These are phyloP conservation scores for Eimeria acervulina DNA, from an alignment of 169 alveolate species.

Conservation along the genomic window DNA sequence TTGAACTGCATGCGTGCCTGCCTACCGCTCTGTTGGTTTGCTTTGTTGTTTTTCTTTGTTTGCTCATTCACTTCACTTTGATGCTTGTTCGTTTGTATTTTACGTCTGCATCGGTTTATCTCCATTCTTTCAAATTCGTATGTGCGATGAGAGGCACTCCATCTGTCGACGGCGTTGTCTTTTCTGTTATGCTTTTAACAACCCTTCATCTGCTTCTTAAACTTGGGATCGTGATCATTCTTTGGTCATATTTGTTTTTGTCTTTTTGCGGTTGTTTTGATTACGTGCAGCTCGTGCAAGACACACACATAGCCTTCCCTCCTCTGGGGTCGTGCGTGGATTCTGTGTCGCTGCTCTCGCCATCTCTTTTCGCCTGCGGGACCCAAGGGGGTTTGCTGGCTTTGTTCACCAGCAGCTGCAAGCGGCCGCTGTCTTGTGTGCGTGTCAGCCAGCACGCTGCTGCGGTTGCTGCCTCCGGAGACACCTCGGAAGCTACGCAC, in stretches of 20 bases:
- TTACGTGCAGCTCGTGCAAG: slow-evolving; percentile 69
- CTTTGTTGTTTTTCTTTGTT: neutral
- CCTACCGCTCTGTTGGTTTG: neutral
- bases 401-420: slow-evolving; percentile 7
- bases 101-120: neutral
- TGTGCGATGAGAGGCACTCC: too few species aligned
- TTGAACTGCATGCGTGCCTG: neutral
- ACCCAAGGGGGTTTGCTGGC: slow-evolving; percentile 68
- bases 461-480: neutral
- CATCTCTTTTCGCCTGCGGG: slow-evolving; percentile 72
- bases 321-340: slow-evolving; percentile 72
- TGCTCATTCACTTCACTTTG: neutral
- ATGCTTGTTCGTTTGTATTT: neutral
- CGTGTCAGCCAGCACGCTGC: neutral
- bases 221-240: too few species aligned
- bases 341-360: slow-evolving; percentile 18
- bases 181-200: too few species aligned
- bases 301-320: slow-evolving; percentile 64
- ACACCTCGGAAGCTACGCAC: neutral
- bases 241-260: neutral
- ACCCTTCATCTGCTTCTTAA: too few species aligned
- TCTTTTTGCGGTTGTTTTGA: too few species aligned
- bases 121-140: too few species aligned
- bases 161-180: too few species aligned
- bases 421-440: slow-evolving; percentile 51